These are phyloP conservation scores for Colletotrichum liriopes DNA, from an alignment of 2,329 filamentous ascomycete genomes.

Conservation along the genomic window DNA sequence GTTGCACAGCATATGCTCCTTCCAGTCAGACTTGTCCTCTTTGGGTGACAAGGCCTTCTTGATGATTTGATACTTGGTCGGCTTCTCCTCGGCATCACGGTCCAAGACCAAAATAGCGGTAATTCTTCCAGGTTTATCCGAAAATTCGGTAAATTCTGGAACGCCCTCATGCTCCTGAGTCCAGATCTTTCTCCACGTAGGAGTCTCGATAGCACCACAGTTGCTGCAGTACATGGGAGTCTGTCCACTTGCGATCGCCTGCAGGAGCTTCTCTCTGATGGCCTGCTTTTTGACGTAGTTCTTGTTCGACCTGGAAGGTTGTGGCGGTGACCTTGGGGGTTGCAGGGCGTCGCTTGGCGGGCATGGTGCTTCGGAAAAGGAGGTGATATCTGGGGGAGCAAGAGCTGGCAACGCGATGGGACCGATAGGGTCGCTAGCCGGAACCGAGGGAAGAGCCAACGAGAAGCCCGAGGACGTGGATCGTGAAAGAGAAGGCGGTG, in stretches of 20 bases:
- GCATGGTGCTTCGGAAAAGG: constrained; percentile 57
- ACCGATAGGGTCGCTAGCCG: constrained; percentile 49
- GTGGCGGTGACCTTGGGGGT: constrained; percentile 55
- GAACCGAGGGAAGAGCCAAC: constrained; percentile 53
- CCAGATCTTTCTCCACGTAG: constrained; percentile 96
- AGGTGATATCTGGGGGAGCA: constrained; percentile 29
- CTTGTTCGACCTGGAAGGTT: constrained; percentile 69
- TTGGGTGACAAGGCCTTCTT: constrained; percentile 79
- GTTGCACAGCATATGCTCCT: constrained; percentile 87
- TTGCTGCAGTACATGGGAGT: constrained; percentile 93
- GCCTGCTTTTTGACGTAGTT: constrained; percentile 75
- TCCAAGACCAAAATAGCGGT: constrained; percentile 81
- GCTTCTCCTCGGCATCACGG: constrained; percentile 73
- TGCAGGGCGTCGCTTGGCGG: constrained; percentile 61
- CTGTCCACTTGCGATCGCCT: constrained; percentile 81
- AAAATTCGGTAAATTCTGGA: constrained; percentile 79
- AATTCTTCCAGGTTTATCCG: constrained; percentile 80
- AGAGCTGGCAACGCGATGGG: constrained; percentile 53
- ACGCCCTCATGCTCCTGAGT: constrained; percentile 81
- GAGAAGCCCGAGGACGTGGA: constrained; percentile 49
- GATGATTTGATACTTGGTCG: constrained; percentile 80
- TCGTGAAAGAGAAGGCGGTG: constrained; percentile 25
- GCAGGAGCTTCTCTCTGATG: constrained; percentile 72
- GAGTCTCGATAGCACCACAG: constrained; percentile 95
- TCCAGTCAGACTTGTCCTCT: constrained; percentile 78